Base-by-base conservation (phyloP, 345 rosid species). In the Acer negundo region DNA sequence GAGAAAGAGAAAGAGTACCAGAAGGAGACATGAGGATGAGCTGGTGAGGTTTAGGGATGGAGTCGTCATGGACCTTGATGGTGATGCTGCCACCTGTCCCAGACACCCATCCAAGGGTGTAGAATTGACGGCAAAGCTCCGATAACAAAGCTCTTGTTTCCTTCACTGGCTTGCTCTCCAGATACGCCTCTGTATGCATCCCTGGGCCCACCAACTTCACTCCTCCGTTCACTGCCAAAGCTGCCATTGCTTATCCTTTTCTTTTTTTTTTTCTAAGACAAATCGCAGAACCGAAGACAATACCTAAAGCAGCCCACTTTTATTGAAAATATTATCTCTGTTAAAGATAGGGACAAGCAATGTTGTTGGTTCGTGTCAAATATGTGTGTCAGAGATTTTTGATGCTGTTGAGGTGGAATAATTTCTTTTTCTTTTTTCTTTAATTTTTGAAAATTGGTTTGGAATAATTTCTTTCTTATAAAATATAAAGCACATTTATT, bases 1-100 rank as follows among this genome's bases (percentile, higher is more conserved):
- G 26, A 49, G 12, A 44, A 62, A 24, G n/a, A 26, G 55, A 58
- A 19, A 56, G 28, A 38, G 70, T 72, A 93, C 98, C 99, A 86
- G 99, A 95, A 85, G 99, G 98, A 64, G 99, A 95, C 97, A 95
- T 89, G 88, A 92, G 58, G 86, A 95, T 88, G 82, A 95, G 93
- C 82, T 93, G 99, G 11, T 81, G 77, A 8, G 87, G 81, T 77
- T 87, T 89, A 63, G 97, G 97, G 66, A 93, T 84, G 67, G 86
- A 88, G 74, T 89, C 89, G 72, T 95, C 99, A 69, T 90, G 95
- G 81, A 86, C 95, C 83, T 92, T 92, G 70, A 87, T 79, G 40
- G 99, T 90, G 84, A 93, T 92, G 83, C 99, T 95, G 35, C 99
- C 98, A 6, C 99, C 97, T 10, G 98, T 93, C 28, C 97, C 99